Evolutionary conservation across 129 eudicot species (phyloP).

Genomic region (Dittrichia graveolens): DNA sequence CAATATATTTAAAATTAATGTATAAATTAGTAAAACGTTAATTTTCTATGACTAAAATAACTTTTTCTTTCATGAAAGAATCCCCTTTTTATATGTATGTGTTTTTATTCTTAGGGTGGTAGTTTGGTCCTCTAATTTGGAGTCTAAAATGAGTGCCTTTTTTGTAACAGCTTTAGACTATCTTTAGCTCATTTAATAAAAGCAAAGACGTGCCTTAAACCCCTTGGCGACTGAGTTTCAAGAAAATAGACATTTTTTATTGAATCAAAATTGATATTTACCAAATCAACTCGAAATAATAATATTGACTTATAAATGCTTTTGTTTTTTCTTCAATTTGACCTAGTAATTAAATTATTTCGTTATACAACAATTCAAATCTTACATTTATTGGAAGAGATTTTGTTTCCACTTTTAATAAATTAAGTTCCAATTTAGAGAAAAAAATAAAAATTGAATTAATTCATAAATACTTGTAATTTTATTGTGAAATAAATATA

Average conservation of each 20-base stretch:
- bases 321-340: background rate
- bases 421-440: background rate
- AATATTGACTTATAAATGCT: background rate
- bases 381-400: constrained; percentile 8
- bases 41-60: too few relatives aligned
- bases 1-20: too few relatives aligned
- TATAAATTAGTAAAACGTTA: too few relatives aligned
- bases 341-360: background rate
- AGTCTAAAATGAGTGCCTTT: too few relatives aligned
- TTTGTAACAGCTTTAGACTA: too few relatives aligned
- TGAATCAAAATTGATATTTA: background rate
- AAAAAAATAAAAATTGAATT: background rate
- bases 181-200: too few relatives aligned
- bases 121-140: too few relatives aligned
- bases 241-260: background rate
- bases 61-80: too few relatives aligned
- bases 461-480: background rate
- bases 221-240: too few relatives aligned
- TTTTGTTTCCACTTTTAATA: background rate
- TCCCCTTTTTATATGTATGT: too few relatives aligned
- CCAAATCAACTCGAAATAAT: background rate
- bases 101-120: too few relatives aligned
- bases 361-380: background rate
- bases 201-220: too few relatives aligned
- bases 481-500: constrained; percentile 14